Evolutionary conservation across 2,329 filamentous ascomycete genomes (phyloP).

Genomic region (Neocucurbitaria cava): DNA sequence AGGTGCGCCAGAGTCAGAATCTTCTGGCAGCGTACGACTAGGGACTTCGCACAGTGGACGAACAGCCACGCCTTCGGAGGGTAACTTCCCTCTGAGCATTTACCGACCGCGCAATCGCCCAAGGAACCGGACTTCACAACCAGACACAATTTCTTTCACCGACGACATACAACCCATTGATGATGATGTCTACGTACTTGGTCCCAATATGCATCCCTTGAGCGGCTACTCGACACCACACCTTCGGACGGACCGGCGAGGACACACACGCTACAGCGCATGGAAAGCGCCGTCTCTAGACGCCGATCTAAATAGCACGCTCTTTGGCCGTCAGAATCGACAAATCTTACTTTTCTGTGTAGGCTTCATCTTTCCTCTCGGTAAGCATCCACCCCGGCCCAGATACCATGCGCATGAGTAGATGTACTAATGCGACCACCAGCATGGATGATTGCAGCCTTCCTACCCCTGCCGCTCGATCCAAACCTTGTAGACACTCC

Average conservation of each 20-base stretch:
- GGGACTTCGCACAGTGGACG: slow-evolving; percentile 46
- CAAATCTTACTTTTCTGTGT: slow-evolving; percentile 78
- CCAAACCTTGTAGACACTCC: slow-evolving; percentile 54
- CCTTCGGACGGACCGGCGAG: slow-evolving; percentile 51
- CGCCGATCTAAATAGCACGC: slow-evolving; percentile 66
- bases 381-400: slow-evolving; percentile 28
- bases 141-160: slow-evolving; percentile 39
- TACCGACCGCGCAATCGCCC: slow-evolving; percentile 49
- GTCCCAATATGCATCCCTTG: slow-evolving; percentile 34
- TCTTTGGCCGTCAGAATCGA: slow-evolving; percentile 72
- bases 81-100: slow-evolving; percentile 46
- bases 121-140: slow-evolving; percentile 36
- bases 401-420: slow-evolving; percentile 10
- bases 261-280: slow-evolving; percentile 60
- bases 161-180: slow-evolving; percentile 36
- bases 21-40: slow-evolving; percentile 38
- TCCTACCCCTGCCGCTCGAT: slow-evolving; percentile 72
- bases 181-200: slow-evolving; percentile 37
- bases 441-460: slow-evolving; percentile 82
- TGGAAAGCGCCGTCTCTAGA: slow-evolving; percentile 78
- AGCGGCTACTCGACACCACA: slow-evolving; percentile 44
- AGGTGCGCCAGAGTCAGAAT: slow-evolving; percentile 44
- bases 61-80: slow-evolving; percentile 46
- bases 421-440: slow-evolving; percentile 21
- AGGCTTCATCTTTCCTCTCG: slow-evolving; percentile 78